Evolutionary conservation across 1,284 basidiomycete species (phyloP), one percentile per base, ranked within the genome.

Genomic region (Ceratobasidium papillatum): DNA sequence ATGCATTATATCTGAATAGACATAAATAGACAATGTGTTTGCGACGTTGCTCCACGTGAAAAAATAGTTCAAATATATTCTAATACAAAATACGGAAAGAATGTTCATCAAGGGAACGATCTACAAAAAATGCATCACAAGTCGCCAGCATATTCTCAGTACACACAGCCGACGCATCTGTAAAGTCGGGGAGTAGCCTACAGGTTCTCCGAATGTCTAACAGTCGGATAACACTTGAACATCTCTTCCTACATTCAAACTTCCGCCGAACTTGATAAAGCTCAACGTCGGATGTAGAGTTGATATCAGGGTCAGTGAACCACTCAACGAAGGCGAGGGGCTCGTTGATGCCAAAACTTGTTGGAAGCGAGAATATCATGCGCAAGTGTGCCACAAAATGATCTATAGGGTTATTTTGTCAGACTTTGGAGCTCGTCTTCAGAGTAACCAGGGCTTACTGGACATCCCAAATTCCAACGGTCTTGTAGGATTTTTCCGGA

Each of bases 51-150:
- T n/a, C n/a, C n/a, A n/a, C n/a, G n/a, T n/a, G n/a, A n/a, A n/a
- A n/a, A n/a, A n/a, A n/a, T n/a, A n/a, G n/a, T n/a, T n/a, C n/a
- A 19, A 45, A 45, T 45, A 45, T 45, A 54, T 54, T 2, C 34
- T 36, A 59, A 22, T 34, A 59, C 17, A 59, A 30, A 19, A 59
- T 59, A 34, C 56, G 32, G 30, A 59, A 59, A 8, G 30, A 34
- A 59, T 59, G 56, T 14, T 59, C 56, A 34, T 59, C 56, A 19
- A 59, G 30, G 7, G 30, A 12, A 8, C 56, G 56, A 59, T 59
- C 56, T 17, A 59, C 32, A 36, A 59, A 59, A 34, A 59, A 59
- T 19, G 12, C 17, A 30, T 59, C 34, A 36, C 56, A 59, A 12
- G 56, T 36, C 34, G 4, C 17, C 34, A 59, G 56, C 56, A 59